Percentiles rank a stretch among this genome's conserved stretches.
phyloP scores from a whole-genome alignment of 306 rosid genomes.

The Sophora flavescens region DNA sequence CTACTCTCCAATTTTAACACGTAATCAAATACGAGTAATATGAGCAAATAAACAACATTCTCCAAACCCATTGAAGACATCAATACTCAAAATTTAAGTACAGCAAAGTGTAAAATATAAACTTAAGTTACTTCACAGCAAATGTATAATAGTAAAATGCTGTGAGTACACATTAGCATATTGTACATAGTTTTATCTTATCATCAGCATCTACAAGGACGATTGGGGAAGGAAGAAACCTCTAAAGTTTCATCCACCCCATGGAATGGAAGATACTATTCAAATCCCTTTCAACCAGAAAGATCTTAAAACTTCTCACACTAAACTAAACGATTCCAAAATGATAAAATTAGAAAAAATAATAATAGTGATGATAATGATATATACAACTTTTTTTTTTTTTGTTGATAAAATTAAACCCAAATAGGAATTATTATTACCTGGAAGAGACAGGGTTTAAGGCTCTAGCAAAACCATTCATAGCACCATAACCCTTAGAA shows the following conservation, averaged over 20 bases:
- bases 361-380: neutral
- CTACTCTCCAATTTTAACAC: too few species aligned
- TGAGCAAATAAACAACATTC: too few species aligned
- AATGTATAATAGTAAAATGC: constrained; percentile 37
- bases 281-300: neutral
- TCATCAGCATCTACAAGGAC: constrained; percentile 16
- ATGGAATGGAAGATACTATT: constrained; percentile 9
- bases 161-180: constrained; percentile 30
- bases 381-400: constrained; percentile 11
- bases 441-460: constrained; percentile 93
- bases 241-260: constrained; percentile 38
- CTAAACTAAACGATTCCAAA: constrained; percentile 14
- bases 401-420: neutral
- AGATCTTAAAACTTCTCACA: constrained; percentile 8
- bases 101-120: neutral
- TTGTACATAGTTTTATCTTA: constrained; percentile 39
- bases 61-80: neutral
- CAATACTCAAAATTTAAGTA: neutral
- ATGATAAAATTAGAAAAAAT: neutral
- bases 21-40: too few species aligned
- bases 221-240: constrained; percentile 15
- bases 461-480: constrained; percentile 96
- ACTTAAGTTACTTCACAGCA: constrained; percentile 11
- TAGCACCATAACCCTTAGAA: constrained; percentile 94
- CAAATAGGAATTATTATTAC: constrained; percentile 49